A percentile compares a stretch with the other conserved stretches of the same genome.
Conservation (phyloP, 345 rosid genomes). For the Anastatica hierochuntica region DNA sequence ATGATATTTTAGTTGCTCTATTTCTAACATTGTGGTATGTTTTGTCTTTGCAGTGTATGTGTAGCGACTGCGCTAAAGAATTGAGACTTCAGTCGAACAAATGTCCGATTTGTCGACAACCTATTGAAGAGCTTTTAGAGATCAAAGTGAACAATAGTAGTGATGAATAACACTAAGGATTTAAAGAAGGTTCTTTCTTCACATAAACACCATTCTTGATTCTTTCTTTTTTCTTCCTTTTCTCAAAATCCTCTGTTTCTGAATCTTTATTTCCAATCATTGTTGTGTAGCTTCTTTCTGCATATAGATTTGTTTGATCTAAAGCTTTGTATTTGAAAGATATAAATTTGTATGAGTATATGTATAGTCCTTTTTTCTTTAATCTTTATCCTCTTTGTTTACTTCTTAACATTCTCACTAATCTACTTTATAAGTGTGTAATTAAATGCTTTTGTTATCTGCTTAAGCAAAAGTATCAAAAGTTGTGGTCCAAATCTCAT, state of each 20-base stretch:
- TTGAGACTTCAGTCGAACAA: constrained; percentile 73
- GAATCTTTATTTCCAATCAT: background rate
- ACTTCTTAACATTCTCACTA: background rate
- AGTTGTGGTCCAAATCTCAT: background rate
- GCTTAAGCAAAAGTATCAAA: background rate
- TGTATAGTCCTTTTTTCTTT: constrained; percentile 7
- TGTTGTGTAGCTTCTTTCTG: background rate
- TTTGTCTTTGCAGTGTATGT: constrained; percentile 55
- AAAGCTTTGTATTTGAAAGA: no score
- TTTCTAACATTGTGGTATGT: background rate
- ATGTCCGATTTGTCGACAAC: constrained; percentile 90
- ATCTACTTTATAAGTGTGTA: background rate
- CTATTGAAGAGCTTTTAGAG: constrained; percentile 73
- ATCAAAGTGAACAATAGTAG: constrained; percentile 42
- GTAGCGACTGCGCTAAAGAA: constrained; percentile 72
- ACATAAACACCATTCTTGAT: constrained; percentile 12
- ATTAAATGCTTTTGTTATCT: constrained; percentile 2
- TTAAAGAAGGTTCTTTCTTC: constrained; percentile 11
- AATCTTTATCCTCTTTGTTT: background rate
- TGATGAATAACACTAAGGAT: constrained; percentile 25
- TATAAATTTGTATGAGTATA: background rate
- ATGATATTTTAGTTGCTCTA: background rate
- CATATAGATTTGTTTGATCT: constrained; percentile 8
- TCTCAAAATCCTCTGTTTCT: background rate
- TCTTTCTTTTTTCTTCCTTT: constrained; percentile 1